Conservation (phyloP, 495 filamentous ascomycete genomes). For the Penicillium pancosmium region DNA sequence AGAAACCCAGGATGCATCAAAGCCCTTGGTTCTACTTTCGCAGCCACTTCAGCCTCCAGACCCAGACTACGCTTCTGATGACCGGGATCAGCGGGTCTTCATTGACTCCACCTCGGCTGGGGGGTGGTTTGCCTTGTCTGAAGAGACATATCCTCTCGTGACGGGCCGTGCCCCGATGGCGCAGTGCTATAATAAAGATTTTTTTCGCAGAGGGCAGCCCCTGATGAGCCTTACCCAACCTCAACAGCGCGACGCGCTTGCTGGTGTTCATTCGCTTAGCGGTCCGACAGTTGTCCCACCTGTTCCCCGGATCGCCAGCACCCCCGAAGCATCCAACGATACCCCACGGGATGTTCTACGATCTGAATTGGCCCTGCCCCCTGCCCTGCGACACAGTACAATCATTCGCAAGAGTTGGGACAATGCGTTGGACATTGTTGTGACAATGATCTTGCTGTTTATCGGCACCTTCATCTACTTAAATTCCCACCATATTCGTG, state of each 20-base stretch:
- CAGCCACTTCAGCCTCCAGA: conserved; percentile 75
- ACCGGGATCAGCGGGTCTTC: conserved; percentile 70
- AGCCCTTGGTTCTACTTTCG: conserved; percentile 74
- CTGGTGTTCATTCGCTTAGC: conserved; percentile 55
- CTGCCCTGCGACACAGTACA: conserved; percentile 49
- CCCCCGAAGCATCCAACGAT: conserved; percentile 40
- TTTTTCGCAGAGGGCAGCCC: conserved; percentile 44
- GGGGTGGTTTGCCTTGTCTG: conserved; percentile 94
- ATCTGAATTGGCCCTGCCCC: conserved; percentile 47
- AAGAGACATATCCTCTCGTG: conserved; percentile 79
- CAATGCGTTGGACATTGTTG: conserved; percentile 55
- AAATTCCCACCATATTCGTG: conserved; percentile 52
- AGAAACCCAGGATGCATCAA: conserved; percentile 57
- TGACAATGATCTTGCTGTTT: conserved; percentile 47
- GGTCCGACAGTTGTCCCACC: conserved; percentile 39
- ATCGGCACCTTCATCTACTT: conserved; percentile 53
- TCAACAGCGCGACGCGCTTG: conserved; percentile 52
- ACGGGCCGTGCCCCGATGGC: conserved; percentile 70
- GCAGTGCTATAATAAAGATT: conserved; percentile 63
- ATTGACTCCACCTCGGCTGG: conserved; percentile 83
- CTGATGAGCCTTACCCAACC: conserved; percentile 44
- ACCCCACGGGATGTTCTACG: conserved; percentile 44
- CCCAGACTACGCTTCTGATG: conserved; percentile 57
- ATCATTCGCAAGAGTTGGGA: conserved; percentile 57
- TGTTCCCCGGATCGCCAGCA: conserved; percentile 41